Percentiles rank a stretch among this genome's conserved stretches.
These are phyloP conservation scores for Glonium stellatum DNA, from an alignment of 495 filamentous ascomycete species.

Conservation along the genomic window DNA sequence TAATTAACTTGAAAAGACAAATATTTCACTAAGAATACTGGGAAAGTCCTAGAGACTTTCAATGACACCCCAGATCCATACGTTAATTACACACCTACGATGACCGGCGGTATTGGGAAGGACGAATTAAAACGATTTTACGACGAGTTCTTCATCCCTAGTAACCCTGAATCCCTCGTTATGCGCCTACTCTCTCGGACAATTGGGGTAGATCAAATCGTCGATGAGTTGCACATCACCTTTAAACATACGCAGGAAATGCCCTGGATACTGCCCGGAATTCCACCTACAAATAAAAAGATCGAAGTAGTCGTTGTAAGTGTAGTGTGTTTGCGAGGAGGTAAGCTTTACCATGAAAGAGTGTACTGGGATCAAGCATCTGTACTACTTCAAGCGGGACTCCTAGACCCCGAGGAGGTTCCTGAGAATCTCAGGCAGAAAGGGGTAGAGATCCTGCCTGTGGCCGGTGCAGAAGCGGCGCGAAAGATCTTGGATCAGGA, in stretches of 20 bases:
- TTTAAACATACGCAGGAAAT: conserved; percentile 69
- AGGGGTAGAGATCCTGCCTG: conserved; percentile 50
- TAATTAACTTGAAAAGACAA: conserved; percentile 27
- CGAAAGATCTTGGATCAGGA: conserved; percentile 59
- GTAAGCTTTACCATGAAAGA: conserved; percentile 72
- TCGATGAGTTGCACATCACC: conserved; percentile 50
- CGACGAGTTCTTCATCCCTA: conserved; percentile 62
- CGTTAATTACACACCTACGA: conserved; percentile 48
- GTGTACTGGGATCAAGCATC: conserved; percentile 85
- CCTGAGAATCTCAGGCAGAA: conserved; percentile 18
- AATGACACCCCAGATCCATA: conserved; percentile 50
- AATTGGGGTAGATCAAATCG: conserved; percentile 51
- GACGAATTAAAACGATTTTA: conserved; percentile 66
- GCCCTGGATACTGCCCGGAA: conserved; percentile 74
- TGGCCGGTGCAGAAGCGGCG: conserved; percentile 61
- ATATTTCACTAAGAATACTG: conserved; percentile 27
- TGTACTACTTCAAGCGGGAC: conserved; percentile 67
- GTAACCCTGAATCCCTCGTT: conserved; percentile 58
- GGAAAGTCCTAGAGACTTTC: conserved; percentile 49
- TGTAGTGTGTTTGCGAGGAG: conserved; percentile 67
- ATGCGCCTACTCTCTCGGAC: conserved; percentile 70
- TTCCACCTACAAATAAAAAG: conserved; percentile 60
- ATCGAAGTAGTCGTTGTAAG: conserved; percentile 67
- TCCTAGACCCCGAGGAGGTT: conserved; percentile 59
- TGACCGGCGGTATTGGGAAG: conserved; percentile 69